Evolutionary conservation across 305 asterid genomes (phyloP).

Genomic region (Rubia peregrina): DNA sequence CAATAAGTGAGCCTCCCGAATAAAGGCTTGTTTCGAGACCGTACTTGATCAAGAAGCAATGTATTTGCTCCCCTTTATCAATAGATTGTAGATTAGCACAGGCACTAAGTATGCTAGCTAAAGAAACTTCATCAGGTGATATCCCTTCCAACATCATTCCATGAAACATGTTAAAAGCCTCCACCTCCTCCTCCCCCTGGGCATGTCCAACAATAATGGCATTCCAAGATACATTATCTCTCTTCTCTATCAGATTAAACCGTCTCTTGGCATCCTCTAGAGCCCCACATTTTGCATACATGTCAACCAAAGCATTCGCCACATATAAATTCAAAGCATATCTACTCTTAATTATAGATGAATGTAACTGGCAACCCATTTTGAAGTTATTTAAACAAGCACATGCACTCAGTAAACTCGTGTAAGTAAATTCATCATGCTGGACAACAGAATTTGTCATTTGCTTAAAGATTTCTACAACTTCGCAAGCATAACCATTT

Average conservation of each 20-base stretch:
- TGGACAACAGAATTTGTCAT: conserved; percentile 48
- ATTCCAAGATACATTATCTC: conserved; percentile 85
- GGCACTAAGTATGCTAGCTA: conserved; percentile 76
- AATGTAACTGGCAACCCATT: conserved; percentile 61
- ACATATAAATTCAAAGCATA: conserved; percentile 55
- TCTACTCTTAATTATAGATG: conserved; percentile 50
- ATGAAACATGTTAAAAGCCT: conserved; percentile 58
- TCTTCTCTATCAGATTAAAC: conserved; percentile 46
- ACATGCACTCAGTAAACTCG: conserved; percentile 80
- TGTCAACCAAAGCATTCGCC: conserved; percentile 81
- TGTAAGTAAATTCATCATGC: conserved; percentile 72
- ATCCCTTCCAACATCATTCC: conserved; percentile 49
- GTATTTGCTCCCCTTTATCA: conserved; percentile 58
- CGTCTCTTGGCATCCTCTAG: conserved; percentile 49
- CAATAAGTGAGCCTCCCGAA: conserved; percentile 71
- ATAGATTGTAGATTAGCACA: conserved; percentile 48
- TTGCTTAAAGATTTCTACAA: conserved; percentile 41
- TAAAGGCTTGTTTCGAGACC: conserved; percentile 64
- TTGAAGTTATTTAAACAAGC: conserved; percentile 47
- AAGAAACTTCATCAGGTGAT: conserved; percentile 74
- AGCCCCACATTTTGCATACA: conserved; percentile 82
- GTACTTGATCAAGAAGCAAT: conserved; percentile 53
- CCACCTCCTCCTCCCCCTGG: conserved; percentile 56
- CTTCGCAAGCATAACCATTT: conserved; percentile 60
- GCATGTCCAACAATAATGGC: conserved; percentile 78